phyloP scores from a whole-genome alignment of 805 yeast genomes.

The Zygosaccharomyces kombuchaensis region DNA sequence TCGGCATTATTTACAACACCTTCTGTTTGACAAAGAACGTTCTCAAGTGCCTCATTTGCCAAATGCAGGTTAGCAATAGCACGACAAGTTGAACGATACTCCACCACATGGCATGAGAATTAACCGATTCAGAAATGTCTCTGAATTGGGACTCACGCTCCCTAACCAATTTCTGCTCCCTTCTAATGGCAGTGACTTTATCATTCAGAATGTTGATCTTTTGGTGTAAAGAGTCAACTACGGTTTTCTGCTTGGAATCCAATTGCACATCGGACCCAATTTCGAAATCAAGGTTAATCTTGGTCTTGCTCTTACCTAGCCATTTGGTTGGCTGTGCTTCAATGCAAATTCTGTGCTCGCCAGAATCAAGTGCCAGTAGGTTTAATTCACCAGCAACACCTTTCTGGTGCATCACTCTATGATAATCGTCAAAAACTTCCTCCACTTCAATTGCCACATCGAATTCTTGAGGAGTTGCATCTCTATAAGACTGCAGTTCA shows the following conservation, averaged over 20 bases:
- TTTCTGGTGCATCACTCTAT: constrained; percentile 67
- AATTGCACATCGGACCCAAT: constrained; percentile 61
- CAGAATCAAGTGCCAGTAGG: constrained; percentile 67
- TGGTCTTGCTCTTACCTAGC: constrained; percentile 54
- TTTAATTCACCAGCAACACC: constrained; percentile 63
- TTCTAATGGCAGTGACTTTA: constrained; percentile 55
- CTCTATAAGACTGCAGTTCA: constrained; percentile 34
- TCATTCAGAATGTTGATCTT: constrained; percentile 52
- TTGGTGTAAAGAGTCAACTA: constrained; percentile 51
- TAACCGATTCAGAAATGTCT: constrained; percentile 66
- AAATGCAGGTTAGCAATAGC: constrained; percentile 61
- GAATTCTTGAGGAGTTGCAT: constrained; percentile 35
- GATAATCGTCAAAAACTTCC: constrained; percentile 73
- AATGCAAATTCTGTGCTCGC: constrained; percentile 75
- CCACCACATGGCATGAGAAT: constrained; percentile 70
- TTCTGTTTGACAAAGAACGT: constrained; percentile 77
- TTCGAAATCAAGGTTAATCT: constrained; percentile 59
- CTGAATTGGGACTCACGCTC: constrained; percentile 72
- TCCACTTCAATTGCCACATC: constrained; percentile 45
- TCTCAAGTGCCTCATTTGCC: constrained; percentile 72
- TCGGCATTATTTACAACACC: constrained; percentile 29
- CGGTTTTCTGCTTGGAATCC: constrained; percentile 62
- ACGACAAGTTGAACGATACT: constrained; percentile 61
- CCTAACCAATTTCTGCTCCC: constrained; percentile 65
- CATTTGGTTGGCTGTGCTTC: constrained; percentile 53